These are phyloP conservation scores for Dendrobium catenatum DNA, from an alignment of 106 monocot species.

Conservation along the genomic window DNA sequence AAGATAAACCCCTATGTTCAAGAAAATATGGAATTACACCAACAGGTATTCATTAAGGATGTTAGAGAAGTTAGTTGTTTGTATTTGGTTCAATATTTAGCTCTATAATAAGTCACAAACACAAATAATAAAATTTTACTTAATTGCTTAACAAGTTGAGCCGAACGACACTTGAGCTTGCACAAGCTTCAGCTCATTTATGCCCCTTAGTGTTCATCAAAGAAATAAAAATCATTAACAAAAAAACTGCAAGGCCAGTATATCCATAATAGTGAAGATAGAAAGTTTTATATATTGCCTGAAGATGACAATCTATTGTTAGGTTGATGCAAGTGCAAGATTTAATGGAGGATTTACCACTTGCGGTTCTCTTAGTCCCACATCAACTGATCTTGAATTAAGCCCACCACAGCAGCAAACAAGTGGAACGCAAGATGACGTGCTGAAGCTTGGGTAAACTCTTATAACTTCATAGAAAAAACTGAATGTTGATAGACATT, in stretches of 20 bases:
- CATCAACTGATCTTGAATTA: slow-evolving; percentile 34
- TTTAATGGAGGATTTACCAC: slow-evolving; percentile 8
- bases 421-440: slow-evolving; percentile 14
- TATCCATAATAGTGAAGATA: background rate
- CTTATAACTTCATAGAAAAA: background rate
- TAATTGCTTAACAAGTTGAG: too few species aligned
- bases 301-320: slow-evolving; percentile 6
- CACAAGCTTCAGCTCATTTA: too few species aligned
- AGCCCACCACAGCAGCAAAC: slow-evolving; percentile 39
- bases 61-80: too few species aligned
- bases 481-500: background rate
- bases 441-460: slow-evolving; percentile 33
- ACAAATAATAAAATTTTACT: too few species aligned
- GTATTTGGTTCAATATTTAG: too few species aligned
- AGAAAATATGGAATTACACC: slow-evolving; percentile 27
- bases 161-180: too few species aligned
- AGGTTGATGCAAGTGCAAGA: slow-evolving; percentile 31
- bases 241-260: background rate
- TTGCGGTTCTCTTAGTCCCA: slow-evolving; percentile 11
- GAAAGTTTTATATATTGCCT: background rate
- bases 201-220: too few species aligned
- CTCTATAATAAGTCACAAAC: too few species aligned
- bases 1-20: slow-evolving; percentile 14
- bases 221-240: background rate
- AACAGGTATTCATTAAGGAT: slow-evolving; percentile 2